These are phyloP conservation scores for Eimeria tenella DNA, from an alignment of 169 alveolate genomes.

Conservation along the genomic window DNA sequence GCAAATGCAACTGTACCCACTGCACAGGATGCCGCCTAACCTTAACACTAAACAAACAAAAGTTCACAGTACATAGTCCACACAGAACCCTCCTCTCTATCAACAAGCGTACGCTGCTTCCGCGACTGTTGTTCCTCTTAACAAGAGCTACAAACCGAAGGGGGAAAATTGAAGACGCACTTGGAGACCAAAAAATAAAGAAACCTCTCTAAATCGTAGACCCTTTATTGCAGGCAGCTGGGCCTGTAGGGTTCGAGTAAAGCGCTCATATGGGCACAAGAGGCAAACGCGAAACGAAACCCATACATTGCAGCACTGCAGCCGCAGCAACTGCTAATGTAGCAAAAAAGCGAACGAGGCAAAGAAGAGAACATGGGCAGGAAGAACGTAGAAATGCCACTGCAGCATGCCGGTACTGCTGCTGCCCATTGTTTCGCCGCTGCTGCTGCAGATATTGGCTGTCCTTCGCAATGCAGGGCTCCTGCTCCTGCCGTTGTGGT, in stretches of 20 bases:
- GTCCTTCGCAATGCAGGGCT: not conserved
- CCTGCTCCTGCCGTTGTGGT: not conserved
- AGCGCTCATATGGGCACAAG: not conserved
- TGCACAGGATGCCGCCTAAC: too few relatives aligned
- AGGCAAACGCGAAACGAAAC: not conserved
- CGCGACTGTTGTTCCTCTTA: too few relatives aligned
- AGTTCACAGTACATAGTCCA: too few relatives aligned
- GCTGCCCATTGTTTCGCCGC: not conserved
- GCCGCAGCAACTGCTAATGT: not conserved
- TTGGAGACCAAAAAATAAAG: not conserved
- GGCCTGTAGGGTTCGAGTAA: conserved; percentile 4
- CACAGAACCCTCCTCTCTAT: too few relatives aligned
- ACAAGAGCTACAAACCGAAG: too few relatives aligned
- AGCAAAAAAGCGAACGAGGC: not conserved
- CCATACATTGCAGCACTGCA: conserved; percentile 4
- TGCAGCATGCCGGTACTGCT: too few relatives aligned
- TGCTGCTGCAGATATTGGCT: conserved; percentile 16
- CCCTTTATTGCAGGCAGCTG: not conserved
- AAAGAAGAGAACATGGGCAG: not conserved
- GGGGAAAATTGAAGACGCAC: not conserved
- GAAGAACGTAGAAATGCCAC: too few relatives aligned
- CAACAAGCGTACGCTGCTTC: too few relatives aligned
- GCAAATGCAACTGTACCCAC: too few relatives aligned
- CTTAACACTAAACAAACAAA: too few relatives aligned
- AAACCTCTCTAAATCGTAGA: not conserved